These are phyloP conservation scores for Schizosaccharomyces osmophilus DNA, from an alignment of 805 yeast genomes.

Conservation along the genomic window DNA sequence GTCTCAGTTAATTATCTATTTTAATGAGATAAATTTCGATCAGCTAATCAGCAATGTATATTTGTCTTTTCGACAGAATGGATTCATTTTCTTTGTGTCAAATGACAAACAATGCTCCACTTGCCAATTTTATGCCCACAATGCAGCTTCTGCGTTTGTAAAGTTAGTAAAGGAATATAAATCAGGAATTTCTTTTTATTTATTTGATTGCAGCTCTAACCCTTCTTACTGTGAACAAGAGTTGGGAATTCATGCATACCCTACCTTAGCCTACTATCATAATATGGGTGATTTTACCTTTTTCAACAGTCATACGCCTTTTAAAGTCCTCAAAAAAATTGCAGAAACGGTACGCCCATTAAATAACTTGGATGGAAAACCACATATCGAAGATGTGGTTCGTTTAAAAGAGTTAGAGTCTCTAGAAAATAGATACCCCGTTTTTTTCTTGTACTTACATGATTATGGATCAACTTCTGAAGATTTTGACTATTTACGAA, in stretches of 20 bases:
- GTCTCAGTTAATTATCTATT: background rate
- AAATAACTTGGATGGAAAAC: background rate
- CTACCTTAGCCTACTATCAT: background rate
- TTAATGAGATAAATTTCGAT: background rate
- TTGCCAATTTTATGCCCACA: background rate
- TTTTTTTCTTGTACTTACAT: background rate
- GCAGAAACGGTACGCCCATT: background rate
- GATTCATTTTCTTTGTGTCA: background rate
- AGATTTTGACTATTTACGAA: background rate
- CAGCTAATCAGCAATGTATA: background rate
- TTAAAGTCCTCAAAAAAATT: background rate
- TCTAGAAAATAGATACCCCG: background rate
- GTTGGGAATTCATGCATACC: background rate
- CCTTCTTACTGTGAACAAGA: background rate
- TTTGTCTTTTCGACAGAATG: background rate
- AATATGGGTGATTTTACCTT: background rate
- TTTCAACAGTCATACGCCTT: background rate
- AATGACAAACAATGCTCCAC: background rate
- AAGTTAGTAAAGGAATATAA: background rate
- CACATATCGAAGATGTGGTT: background rate
- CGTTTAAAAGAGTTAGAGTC: background rate
- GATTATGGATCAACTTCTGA: background rate
- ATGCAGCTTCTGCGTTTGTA: background rate
- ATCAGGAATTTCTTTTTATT: background rate
- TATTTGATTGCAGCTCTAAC: background rate